phyloP scores from a whole-genome alignment of 495 filamentous ascomycete genomes.

The Xylaria bambusicola region DNA sequence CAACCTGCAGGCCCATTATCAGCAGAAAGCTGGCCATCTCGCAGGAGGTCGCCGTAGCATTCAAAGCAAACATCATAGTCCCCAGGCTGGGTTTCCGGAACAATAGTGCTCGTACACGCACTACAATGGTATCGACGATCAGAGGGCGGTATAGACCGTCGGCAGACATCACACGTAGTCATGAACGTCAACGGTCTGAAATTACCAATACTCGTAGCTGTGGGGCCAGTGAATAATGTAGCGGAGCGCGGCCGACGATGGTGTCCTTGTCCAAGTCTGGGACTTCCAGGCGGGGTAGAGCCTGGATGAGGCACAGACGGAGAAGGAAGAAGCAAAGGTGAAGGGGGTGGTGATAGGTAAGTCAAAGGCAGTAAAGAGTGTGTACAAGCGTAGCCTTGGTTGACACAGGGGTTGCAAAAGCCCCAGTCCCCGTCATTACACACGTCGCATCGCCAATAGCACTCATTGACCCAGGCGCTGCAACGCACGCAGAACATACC shows the following conservation, averaged over 20 bases:
- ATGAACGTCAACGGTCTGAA: constrained; percentile 63
- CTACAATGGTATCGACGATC: constrained; percentile 74
- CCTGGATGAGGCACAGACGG: not conserved
- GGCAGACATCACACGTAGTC: constrained; percentile 75
- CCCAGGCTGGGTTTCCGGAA: constrained; percentile 60
- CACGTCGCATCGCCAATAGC: constrained; percentile 78
- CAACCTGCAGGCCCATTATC: constrained; percentile 80
- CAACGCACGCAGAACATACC: constrained; percentile 85
- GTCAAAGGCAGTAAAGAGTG: constrained; percentile 72
- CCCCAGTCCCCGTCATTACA: constrained; percentile 95
- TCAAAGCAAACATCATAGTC: constrained; percentile 80
- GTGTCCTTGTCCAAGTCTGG: constrained; percentile 22
- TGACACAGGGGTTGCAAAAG: constrained; percentile 81
- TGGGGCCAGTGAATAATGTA: constrained; percentile 40
- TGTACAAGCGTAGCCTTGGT: constrained; percentile 71
- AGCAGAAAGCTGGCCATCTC: constrained; percentile 59
- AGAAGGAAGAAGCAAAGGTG: constrained; percentile 13
- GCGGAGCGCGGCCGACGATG: constrained; percentile 34
- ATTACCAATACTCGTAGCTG: constrained; percentile 33
- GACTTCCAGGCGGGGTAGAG: constrained; percentile 24
- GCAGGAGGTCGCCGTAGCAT: constrained; percentile 71
- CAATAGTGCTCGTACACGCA: constrained; percentile 37
- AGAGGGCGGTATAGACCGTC: constrained; percentile 65
- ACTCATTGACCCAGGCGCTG: constrained; percentile 67
- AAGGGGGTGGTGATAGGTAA: constrained; percentile 31